Evolutionary conservation across 305 asterid genomes (phyloP).

Genomic region (Withania somnifera): DNA sequence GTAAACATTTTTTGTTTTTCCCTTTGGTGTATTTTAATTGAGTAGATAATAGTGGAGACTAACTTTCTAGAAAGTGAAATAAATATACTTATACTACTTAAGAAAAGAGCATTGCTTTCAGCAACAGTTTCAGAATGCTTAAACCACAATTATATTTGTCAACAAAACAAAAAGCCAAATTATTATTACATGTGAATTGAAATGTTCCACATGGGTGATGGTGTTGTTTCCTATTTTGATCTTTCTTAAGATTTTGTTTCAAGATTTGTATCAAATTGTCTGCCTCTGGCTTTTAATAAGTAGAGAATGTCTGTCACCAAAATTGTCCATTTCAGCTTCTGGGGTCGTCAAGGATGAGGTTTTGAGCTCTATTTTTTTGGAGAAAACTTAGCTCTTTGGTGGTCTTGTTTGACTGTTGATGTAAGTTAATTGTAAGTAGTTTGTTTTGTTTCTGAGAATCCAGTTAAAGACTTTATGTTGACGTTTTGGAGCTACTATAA

Average conservation of each 20-base stretch:
- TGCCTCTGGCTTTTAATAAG: background rate
- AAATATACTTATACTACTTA: background rate
- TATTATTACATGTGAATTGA: background rate
- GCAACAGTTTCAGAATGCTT: conserved; percentile 4
- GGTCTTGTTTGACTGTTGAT: background rate
- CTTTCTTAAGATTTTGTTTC: background rate
- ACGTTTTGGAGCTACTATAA: background rate
- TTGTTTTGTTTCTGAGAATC: background rate
- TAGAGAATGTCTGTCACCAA: background rate
- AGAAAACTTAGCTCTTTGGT: background rate
- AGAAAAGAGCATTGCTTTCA: conserved; percentile 8
- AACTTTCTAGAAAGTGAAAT: background rate
- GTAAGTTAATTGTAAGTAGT: background rate
- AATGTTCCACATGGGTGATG: conserved; percentile 7
- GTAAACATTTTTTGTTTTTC: background rate
- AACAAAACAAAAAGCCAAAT: no score
- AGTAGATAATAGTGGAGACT: background rate
- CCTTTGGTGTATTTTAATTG: background rate
- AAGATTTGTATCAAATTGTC: conserved; percentile 1
- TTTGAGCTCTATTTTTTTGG: background rate
- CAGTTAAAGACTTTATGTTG: background rate
- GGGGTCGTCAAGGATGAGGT: conserved; percentile 1
- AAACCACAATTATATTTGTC: background rate
- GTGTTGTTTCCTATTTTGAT: background rate
- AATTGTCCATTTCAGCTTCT: background rate